Base-by-base conservation (phyloP, 2,329 filamentous ascomycete genomes). In the Microdochium trichocladiopsis region DNA sequence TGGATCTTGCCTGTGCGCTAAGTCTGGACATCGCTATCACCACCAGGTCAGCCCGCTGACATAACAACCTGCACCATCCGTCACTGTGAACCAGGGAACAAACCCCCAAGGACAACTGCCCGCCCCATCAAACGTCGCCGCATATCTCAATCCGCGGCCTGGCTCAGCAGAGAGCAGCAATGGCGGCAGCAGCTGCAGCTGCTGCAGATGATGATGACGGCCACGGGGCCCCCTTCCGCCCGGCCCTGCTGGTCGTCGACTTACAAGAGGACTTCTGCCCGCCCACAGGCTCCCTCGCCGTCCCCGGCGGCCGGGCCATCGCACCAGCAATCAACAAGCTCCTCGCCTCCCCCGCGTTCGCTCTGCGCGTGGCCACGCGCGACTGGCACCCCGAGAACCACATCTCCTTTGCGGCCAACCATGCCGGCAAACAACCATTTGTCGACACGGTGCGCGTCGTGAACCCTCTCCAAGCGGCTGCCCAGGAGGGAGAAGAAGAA, bases 211-310 rank as follows among this genome's bases (percentile, higher is more conserved):
- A n/a, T n/a, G n/a, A n/a, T n/a, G n/a, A n/a, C n/a, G n/a, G n/a
- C n/a, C n/a, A n/a, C n/a, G n/a, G n/a, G n/a, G n/a, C n/a, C 9
- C 41, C 41, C 4, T 79, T 78, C 55, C 71, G 63, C 49, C 76
- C 80, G 3, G 79, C 79, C 2, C 70, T 83, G 23, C 70, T 96
- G 48, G 79, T 96, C 11, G 86, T 96, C 51, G 92, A 96, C 69
- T 78, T 95, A 64, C 94, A 97, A 70, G 87, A 96, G 69, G 93
- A 97, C 73, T 97, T 96, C 69, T 95, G 90, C 68, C 88, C 89
- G 28, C 60, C 95, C 90, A 80, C 86, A 57, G 94, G 93, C 57
- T 78, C 89, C n/a, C 84, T 99, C 50, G 86, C 90, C 28, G 90
- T 97, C n/a, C 65, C 81, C 51, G 72, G 78, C 49, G 94, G 86